Evolutionary conservation across 768 basidiomycete genomes (phyloP).

Genomic region (Amanita pseudoporphyria): DNA sequence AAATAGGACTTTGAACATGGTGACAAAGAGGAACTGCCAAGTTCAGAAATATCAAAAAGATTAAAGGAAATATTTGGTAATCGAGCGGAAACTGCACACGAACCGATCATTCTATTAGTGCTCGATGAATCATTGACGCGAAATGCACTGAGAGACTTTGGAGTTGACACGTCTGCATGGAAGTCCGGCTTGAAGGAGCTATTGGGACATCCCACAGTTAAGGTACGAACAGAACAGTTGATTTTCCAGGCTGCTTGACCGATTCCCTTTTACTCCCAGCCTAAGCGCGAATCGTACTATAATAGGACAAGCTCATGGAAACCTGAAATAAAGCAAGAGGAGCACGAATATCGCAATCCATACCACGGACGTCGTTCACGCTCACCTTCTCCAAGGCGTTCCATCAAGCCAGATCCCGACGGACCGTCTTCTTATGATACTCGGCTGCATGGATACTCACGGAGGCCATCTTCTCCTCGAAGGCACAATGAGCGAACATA

Average conservation of each 20-base stretch:
- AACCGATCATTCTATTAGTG: slow-evolving; percentile 38
- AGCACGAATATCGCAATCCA: neutral
- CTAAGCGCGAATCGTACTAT: neutral
- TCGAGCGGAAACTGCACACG: slow-evolving; percentile 2
- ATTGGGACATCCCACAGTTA: slow-evolving; percentile 12
- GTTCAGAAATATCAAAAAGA: slow-evolving; percentile 10
- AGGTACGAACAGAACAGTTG: slow-evolving; percentile 1
- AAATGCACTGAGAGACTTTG: slow-evolving; percentile 28
- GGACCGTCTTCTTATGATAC: neutral
- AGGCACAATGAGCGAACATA: slow-evolving; percentile 5
- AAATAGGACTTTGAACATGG: slow-evolving; percentile 23
- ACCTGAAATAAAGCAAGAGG: neutral
- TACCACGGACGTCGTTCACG: slow-evolving; percentile 13
- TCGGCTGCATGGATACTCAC: neutral
- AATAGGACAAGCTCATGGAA: neutral
- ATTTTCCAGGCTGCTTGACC: neutral
- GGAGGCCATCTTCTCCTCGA: neutral
- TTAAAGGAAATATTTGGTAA: slow-evolving; percentile 17
- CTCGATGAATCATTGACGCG: slow-evolving; percentile 29
- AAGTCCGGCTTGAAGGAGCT: slow-evolving; percentile 28
- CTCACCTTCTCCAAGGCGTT: slow-evolving; percentile 10
- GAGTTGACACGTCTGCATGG: slow-evolving; percentile 33
- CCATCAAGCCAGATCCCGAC: slow-evolving; percentile 3
- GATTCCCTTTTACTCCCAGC: neutral
- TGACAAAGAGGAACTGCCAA: slow-evolving; percentile 13